These are phyloP conservation scores for Sclerotiophoma versabilis DNA, from an alignment of 2,329 filamentous ascomycete genomes.

Conservation along the genomic window DNA sequence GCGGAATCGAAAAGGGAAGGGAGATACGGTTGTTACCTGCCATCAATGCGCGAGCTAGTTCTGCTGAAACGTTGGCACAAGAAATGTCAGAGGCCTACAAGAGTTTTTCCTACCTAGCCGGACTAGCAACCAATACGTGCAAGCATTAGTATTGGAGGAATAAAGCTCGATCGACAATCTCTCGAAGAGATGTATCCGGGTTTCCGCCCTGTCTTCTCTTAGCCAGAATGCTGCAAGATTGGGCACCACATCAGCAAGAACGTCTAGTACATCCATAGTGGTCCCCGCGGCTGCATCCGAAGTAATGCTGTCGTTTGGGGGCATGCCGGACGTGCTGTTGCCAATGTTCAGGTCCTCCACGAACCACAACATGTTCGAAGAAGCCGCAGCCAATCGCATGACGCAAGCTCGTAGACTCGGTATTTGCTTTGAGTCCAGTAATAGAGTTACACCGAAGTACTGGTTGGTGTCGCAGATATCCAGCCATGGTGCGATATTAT, in stretches of 20 bases:
- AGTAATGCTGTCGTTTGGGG: not conserved
- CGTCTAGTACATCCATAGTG: not conserved
- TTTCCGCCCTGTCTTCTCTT: not conserved
- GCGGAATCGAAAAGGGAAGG: slow-evolving; percentile 12
- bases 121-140: slow-evolving; percentile 28
- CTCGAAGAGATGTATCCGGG: not conserved
- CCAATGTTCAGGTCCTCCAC: not conserved
- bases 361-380: not conserved
- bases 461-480: slow-evolving; percentile 64
- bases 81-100: not conserved
- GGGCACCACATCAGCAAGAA: not conserved
- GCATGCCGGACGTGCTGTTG: not conserved
- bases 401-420: slow-evolving; percentile 46
- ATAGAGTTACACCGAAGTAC: slow-evolving; percentile 61
- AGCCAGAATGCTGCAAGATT: slow-evolving; percentile 1
- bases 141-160: not conserved
- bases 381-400: not conserved
- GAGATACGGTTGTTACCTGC: slow-evolving; percentile 15
- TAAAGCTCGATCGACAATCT: not conserved
- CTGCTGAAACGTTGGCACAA: slow-evolving; percentile 15
- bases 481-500: slow-evolving; percentile 63
- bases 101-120: slow-evolving; percentile 23
- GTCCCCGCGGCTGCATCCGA: not conserved
- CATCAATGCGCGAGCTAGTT: slow-evolving; percentile 27
- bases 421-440: slow-evolving; percentile 56